A percentile compares a stretch with the other conserved stretches of the same genome.
Conservation (phyloP, 345 rosid species). For the Lenwebbia sp. region DNA sequence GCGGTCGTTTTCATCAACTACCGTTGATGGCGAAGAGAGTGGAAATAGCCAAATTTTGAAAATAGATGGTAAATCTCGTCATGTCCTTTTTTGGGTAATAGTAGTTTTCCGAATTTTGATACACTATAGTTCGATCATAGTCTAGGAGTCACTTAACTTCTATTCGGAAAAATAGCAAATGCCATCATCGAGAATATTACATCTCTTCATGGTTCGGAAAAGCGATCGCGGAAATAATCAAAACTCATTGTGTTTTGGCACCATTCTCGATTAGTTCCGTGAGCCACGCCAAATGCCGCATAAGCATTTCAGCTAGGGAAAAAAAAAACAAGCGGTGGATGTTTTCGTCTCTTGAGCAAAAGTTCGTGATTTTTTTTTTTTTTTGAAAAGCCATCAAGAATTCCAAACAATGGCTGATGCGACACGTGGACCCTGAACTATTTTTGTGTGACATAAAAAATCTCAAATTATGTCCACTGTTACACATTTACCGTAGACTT, state of each 20-base stretch:
- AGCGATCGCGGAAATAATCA: not conserved
- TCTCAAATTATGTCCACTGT: too few species aligned
- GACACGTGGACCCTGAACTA: too few species aligned
- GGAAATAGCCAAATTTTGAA: not conserved
- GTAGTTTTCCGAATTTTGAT: not conserved
- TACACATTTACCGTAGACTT: too few species aligned
- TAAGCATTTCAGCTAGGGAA: not conserved
- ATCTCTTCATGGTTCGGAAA: not conserved
- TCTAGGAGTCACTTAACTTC: not conserved
- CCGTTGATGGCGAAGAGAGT: not conserved
- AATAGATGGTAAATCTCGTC: not conserved
- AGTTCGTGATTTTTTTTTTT: not conserved
- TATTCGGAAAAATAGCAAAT: not conserved
- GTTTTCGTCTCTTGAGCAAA: not conserved
- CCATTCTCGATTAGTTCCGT: not conserved
- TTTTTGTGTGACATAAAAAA: too few species aligned
- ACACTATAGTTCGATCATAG: not conserved
- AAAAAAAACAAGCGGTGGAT: not conserved
- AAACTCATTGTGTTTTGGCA: not conserved
- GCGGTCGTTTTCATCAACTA: not conserved
- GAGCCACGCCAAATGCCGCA: not conserved
- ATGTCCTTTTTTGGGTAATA: not conserved
- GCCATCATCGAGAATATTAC: not conserved
- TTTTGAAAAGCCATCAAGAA: not conserved
- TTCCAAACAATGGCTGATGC: too few species aligned